These are phyloP conservation scores for Hibiscus trionum DNA, from an alignment of 345 rosid genomes.

Conservation along the genomic window DNA sequence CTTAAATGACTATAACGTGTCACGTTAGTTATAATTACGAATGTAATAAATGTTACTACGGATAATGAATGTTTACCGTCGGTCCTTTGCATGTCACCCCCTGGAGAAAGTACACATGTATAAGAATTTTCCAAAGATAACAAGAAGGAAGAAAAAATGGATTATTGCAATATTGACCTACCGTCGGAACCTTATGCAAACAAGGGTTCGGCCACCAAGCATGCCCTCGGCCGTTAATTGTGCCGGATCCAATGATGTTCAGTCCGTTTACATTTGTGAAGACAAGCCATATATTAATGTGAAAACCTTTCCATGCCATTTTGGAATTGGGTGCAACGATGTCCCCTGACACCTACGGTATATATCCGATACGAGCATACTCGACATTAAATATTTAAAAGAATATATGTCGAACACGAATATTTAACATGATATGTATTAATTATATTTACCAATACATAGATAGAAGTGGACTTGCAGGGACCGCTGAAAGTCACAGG, in stretches of 20 bases:
- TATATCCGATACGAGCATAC: background rate
- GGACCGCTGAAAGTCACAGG: constrained; percentile 24
- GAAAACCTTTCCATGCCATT: constrained; percentile 1
- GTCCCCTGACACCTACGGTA: constrained; percentile 7
- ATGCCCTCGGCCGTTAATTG: constrained; percentile 7
- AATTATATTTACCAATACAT: constrained; percentile 10
- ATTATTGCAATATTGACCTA: background rate
- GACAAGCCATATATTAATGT: constrained; percentile 11
- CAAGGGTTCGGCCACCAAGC: background rate
- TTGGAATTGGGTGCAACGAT: constrained; percentile 7
- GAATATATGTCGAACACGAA: too few species aligned
- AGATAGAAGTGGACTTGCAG: constrained; percentile 14
- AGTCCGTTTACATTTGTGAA: constrained; percentile 11
- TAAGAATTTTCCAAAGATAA: background rate
- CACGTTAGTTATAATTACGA: background rate
- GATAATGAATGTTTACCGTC: background rate
- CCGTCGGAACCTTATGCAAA: background rate
- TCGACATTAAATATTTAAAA: too few species aligned
- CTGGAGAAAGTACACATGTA: background rate
- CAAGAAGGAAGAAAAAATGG: background rate
- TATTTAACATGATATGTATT: background rate
- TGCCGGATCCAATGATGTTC: background rate
- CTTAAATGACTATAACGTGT: too few species aligned
- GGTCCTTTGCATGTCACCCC: constrained; percentile 13
- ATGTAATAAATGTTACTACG: background rate